Conservation (phyloP, 306 rosid genomes). For the Quercus alba region DNA sequence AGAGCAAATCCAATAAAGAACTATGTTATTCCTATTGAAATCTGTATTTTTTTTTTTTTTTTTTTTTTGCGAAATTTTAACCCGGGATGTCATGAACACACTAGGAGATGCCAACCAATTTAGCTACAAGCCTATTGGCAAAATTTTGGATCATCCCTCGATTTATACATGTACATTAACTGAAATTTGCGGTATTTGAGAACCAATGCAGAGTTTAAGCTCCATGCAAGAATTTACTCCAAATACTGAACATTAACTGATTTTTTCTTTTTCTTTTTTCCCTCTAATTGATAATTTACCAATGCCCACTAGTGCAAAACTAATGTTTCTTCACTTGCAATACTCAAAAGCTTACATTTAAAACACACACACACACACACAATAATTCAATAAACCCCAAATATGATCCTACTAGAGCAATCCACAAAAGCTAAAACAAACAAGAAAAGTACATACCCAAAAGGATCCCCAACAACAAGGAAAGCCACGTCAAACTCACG, state of each 20-base stretch:
- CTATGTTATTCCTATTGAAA: not conserved
- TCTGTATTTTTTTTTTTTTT: too few relatives aligned
- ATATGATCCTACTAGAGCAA: not conserved
- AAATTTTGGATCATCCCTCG: too few relatives aligned
- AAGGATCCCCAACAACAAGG: slow-evolving; percentile 57
- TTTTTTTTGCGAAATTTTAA: too few relatives aligned
- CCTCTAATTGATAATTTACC: not conserved
- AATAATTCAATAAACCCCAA: not conserved
- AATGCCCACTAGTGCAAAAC: not conserved
- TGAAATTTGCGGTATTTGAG: not conserved
- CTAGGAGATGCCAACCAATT: too few relatives aligned
- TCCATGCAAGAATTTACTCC: not conserved
- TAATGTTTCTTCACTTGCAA: not conserved
- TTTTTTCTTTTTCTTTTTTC: not conserved
- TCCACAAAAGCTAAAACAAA: not conserved
- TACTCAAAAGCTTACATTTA: not conserved
- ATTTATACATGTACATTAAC: not conserved
- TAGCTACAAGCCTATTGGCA: too few relatives aligned
- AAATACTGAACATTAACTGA: not conserved
- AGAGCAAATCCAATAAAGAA: not conserved
- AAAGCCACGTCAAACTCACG: slow-evolving; percentile 47
- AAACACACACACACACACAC: too few relatives aligned
- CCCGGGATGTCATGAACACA: too few relatives aligned
- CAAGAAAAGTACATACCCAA: slow-evolving; percentile 35
- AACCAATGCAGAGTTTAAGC: not conserved